phyloP scores from a whole-genome alignment of 352 stramenopile genomes.

The Globisporangium heterothallicum region DNA sequence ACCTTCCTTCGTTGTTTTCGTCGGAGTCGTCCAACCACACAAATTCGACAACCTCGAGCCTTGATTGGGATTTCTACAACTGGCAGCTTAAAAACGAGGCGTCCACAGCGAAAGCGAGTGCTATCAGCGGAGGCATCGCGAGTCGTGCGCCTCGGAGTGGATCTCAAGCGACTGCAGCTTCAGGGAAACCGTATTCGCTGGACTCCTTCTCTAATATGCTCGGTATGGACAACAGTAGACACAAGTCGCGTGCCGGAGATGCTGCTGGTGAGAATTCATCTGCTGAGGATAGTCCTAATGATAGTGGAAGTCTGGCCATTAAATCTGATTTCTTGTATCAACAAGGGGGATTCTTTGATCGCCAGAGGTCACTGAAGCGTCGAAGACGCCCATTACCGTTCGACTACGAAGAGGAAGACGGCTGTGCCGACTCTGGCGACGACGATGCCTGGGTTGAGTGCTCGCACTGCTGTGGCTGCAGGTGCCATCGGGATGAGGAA shows the following conservation, averaged over 20 bases:
- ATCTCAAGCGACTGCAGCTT: conserved; percentile 13
- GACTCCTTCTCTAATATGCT: conserved; percentile 57
- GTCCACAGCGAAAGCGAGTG: background rate
- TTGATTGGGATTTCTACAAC: conserved; percentile 80
- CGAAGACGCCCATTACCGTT: conserved; percentile 51
- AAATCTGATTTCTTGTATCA: conserved; percentile 73
- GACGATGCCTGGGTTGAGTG: conserved; percentile 15
- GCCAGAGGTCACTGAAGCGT: conserved; percentile 56
- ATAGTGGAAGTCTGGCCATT: conserved; percentile 15
- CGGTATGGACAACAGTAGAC: conserved; percentile 18
- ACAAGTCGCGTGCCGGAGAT: conserved; percentile 9
- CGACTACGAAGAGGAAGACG: conserved; percentile 31
- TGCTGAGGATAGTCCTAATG: conserved; percentile 18
- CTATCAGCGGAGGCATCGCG: conserved; percentile 1
- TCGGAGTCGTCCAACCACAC: conserved; percentile 57
- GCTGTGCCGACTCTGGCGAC: conserved; percentile 9
- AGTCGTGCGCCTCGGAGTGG: background rate
- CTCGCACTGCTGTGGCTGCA: conserved; percentile 36
- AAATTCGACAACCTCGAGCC: conserved; percentile 38
- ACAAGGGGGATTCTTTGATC: conserved; percentile 79
- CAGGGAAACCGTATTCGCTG: conserved; percentile 49
- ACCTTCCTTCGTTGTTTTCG: conserved; percentile 68
- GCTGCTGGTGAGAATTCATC: conserved; percentile 14
- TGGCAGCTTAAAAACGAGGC: conserved; percentile 26
- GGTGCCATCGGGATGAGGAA: conserved; percentile 19